Base-by-base conservation (phyloP, 2,329 filamentous ascomycete species). In the Stachybotrys elegans region DNA sequence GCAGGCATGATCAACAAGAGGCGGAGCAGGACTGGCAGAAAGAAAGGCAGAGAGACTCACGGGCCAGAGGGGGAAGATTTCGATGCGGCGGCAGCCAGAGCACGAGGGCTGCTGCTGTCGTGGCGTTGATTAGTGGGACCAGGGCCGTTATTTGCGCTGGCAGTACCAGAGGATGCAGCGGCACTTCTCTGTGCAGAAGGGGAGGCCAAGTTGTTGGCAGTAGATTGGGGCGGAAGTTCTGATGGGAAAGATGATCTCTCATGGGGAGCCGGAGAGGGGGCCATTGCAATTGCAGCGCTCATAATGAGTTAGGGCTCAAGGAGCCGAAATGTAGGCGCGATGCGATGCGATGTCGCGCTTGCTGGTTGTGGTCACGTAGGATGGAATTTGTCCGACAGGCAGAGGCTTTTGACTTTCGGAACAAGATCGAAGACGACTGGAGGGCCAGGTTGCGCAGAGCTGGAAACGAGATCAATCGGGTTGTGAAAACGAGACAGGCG, bases 261-360 rank as follows among this genome's bases (percentile, higher is more conserved):
- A 63, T 83, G 79, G 53, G 79, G 80, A 67, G 79, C 80, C 58
- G 80, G 81, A 62, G 81, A 83, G 53, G 80, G 79, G 60, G 78
- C 80, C 81, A 84, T 83, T 58, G 80, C 78, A 61, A 84, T 76
- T 65, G 78, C 79, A 62, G 81, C 73, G 71, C 79, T 84, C 81
- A 84, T 84, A 62, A 56, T 82, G 63, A 57, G 52, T 43, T 38
- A 39, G 46, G 48, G 44, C 46, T 51, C 46, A 5, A 22, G 20
- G 32, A 13, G 36, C 19, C 17, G 20, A 17, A 27, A n/a, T n/a
- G n/a, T n/a, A n/a, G n/a, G n/a, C n/a, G n/a, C n/a, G n/a, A n/a
- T n/a, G n/a, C n/a, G n/a, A n/a, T n/a, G n/a, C n/a, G n/a, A n/a
- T n/a, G n/a, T n/a, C n/a, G n/a, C n/a, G n/a, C n/a, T n/a, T n/a